Base-by-base conservation (phyloP, 2,329 filamentous ascomycete species). In the Amylocarpus encephaloides region DNA sequence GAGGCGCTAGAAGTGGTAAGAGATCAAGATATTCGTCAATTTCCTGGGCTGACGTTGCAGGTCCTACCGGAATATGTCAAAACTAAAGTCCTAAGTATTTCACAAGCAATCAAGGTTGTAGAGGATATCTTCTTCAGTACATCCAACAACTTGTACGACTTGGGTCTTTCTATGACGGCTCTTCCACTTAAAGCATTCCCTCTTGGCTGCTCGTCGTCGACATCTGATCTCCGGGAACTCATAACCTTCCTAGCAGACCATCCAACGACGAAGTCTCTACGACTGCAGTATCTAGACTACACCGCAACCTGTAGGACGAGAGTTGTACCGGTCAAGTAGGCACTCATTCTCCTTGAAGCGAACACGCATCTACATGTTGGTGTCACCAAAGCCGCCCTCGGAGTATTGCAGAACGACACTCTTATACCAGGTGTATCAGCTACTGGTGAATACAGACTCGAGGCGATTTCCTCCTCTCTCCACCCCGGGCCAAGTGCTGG, bases 201-300 rank as follows among this genome's bases (percentile, higher is more conserved):
- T 65, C 16, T 40, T 5, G 56, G 54, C 58, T 60, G 36, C 38
- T 40, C 43, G 32, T 47, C 57, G 12, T 43, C 57, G 26, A 46
- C 50, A 7, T 50, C 64, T 19, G 59, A 64, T 9, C 59, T 73
- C 1, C 36, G 57, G 4, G 16, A 41, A 1, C 42, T 64, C 19
- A 50, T n/a, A 16, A 22, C 44, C 1, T 81, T 85, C 59, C 64
- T 81, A 9, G 64, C 68, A 15, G 64, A 68, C 15, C 73, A 82
- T 48, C 67, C 74, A 0, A 65, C 70, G 0, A 70, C 82, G 4
- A 80, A 83, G 53, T 91, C 83, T 61, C 67, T 94, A 15, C 82
- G 87, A 54, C 71, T 92, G 11, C 84, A 86, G 66, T 94, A 85
- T 81, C 71, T 86, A 19, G 88, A 94, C 66, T 85, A 86, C 66